Evolutionary conservation across 257 asterid genomes (phyloP), one percentile per base, ranked within the genome.

Genomic region (Solanum chmielewskii): DNA sequence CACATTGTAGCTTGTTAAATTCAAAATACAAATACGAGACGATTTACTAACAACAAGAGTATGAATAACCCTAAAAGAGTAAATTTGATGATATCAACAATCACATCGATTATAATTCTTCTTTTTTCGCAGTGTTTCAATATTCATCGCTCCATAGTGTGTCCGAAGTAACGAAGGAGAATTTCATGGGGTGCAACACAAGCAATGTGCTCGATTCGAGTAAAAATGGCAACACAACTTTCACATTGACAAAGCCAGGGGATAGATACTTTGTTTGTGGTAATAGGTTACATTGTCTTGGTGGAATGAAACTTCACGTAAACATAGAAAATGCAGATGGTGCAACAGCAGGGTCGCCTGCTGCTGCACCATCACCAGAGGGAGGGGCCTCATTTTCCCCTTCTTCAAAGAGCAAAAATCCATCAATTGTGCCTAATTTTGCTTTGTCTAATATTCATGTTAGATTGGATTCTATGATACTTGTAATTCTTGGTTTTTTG

Each of bases 271-370:
- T 93, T 27, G 86, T 92, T 14, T 93, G 98, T 69, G 97, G 98
- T 27, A 94, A 94, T 66, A 92, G 91, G 89, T 47, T 96, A 88
- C 94, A 95, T 84, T 96, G 99, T 75, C 93, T 95, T 15, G 97
- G 94, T 3, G 99, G 99, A 70, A 92, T 94, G 99, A 96, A 96
- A 49, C 93, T 96, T 82, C 98, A 90, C 14, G 97, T 90, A 7
- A 83, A 84, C 35, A 94, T 94, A 2, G 86, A 75, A 4, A 87
- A 49, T 2, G 62, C 2, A 18, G 9, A 87, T 86, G 85, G 27
- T 84, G 81, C 88, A 3, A 25, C 85, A 3, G 37, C 83, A 3
- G 25, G 77, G 3, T 59, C 95, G 0, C 95, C 97, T 0, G 80
- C 84, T 0, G 90, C 95, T 0, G 85, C 84, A 0, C 47, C 86